phyloP scores from a whole-genome alignment of 169 alveolate species.

The Plasmodium relictum region DNA sequence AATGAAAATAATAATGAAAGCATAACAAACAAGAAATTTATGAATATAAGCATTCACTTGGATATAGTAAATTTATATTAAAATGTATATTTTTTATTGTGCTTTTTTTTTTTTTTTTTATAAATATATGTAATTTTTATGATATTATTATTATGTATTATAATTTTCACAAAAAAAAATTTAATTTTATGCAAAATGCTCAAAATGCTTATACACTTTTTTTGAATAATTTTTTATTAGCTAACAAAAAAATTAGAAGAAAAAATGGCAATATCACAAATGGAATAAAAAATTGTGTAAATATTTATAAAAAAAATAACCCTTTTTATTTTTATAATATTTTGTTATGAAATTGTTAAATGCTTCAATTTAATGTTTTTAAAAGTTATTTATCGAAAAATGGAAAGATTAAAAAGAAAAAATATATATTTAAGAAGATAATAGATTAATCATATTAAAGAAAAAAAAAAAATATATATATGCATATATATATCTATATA shows the following conservation, averaged over 20 bases:
- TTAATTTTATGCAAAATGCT: too few species aligned
- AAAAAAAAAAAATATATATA: background rate
- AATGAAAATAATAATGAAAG: constrained; percentile 33
- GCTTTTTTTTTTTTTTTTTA: background rate
- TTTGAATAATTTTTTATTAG: constrained; percentile 12
- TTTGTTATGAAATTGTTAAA: background rate
- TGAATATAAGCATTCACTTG: constrained; percentile 33
- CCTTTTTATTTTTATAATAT: background rate
- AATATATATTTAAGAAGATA: background rate
- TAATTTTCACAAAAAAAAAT: too few species aligned
- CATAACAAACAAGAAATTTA: constrained; percentile 25
- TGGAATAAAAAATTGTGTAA: constrained; percentile 7
- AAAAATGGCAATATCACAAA: constrained; percentile 45
- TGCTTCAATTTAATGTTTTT: background rate
- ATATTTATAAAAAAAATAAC: background rate
- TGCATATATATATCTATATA: background rate
- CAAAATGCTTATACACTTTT: background rate
- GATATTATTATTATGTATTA: too few species aligned
- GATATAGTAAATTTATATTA: constrained; percentile 39
- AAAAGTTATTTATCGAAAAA: too few species aligned
- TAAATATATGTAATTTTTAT: background rate
- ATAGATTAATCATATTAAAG: background rate
- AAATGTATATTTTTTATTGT: background rate
- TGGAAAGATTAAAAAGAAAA: background rate
- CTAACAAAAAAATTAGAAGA: constrained; percentile 62